These are phyloP conservation scores for Mycena metata DNA, from an alignment of 768 basidiomycete species.

Conservation along the genomic window DNA sequence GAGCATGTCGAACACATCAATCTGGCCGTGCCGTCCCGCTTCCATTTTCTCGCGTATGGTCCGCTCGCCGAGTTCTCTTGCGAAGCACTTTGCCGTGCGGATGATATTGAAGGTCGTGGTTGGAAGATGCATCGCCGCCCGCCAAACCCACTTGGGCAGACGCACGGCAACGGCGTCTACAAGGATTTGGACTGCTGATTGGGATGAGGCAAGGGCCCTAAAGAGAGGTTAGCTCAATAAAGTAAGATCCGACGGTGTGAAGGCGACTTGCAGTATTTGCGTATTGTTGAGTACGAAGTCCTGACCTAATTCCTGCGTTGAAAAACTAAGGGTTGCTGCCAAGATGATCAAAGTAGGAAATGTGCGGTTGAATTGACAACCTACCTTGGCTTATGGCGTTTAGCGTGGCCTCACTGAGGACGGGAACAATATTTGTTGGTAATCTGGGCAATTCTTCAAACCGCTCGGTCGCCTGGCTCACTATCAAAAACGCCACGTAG, in stretches of 20 bases:
- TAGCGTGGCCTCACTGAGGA: slow-evolving; percentile 7
- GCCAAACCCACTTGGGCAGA: slow-evolving; percentile 2
- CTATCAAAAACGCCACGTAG: neutral
- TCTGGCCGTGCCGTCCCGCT: neutral
- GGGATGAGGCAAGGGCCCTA: slow-evolving; percentile 1
- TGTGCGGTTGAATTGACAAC: neutral
- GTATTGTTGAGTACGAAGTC: slow-evolving; percentile 15
- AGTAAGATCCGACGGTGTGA: neutral
- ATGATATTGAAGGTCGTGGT: slow-evolving; percentile 18
- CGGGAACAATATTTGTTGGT: slow-evolving; percentile 2
- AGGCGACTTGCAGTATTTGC: slow-evolving; percentile 1
- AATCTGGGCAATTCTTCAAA: neutral
- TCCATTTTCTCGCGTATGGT: slow-evolving; percentile 14
- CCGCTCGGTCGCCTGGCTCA: neutral
- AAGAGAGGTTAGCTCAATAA: neutral
- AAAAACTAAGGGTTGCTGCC: neutral
- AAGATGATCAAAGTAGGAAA: neutral
- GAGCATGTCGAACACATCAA: slow-evolving; percentile 21
- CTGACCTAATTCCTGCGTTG: slow-evolving; percentile 5
- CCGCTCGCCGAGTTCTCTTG: neutral
- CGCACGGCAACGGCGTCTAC: neutral
- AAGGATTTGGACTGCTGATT: slow-evolving; percentile 19
- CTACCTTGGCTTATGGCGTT: slow-evolving; percentile 10
- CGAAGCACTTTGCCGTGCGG: neutral
- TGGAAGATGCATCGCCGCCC: slow-evolving; percentile 13